Percentiles rank a stretch among this genome's conserved stretches.
phyloP scores from a whole-genome alignment of 164 flowering plant species.

The Magnolia changhungtana region DNA sequence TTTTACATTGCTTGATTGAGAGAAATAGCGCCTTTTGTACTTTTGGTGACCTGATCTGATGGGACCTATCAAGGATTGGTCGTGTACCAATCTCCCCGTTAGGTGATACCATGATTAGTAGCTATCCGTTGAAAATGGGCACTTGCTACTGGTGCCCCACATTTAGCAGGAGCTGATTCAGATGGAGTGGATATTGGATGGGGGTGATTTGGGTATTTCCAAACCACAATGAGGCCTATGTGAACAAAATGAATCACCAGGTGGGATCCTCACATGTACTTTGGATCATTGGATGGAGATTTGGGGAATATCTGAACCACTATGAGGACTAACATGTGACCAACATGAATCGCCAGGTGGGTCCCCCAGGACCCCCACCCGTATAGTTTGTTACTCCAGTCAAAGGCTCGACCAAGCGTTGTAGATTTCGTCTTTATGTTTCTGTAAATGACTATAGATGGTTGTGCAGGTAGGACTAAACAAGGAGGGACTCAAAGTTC shows the following conservation, averaged over 20 bases:
- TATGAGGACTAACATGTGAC: neutral
- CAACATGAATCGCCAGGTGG: neutral
- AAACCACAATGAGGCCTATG: neutral
- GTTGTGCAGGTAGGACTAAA: constrained; percentile 22
- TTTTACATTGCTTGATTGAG: neutral
- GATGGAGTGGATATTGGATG: neutral
- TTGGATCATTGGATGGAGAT: neutral
- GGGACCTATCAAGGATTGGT: neutral
- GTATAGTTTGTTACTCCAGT: neutral
- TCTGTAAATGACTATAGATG: constrained; percentile 16
- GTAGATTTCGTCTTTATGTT: neutral
- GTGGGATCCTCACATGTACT: neutral
- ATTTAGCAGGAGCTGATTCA: neutral
- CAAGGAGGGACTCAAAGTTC: constrained; percentile 32
- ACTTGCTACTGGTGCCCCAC: neutral
- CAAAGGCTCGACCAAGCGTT: neutral
- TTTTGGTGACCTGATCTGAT: neutral
- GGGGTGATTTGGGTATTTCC: neutral
- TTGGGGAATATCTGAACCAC: neutral
- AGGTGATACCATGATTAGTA: neutral
- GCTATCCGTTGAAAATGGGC: neutral
- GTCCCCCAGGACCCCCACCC: neutral
- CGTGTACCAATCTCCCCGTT: neutral
- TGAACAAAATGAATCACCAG: neutral
- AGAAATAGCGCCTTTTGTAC: neutral